Evolutionary conservation across 805 yeast species (phyloP), one percentile per base, ranked within the genome.

Genomic region (Dipodascus geniculatus): DNA sequence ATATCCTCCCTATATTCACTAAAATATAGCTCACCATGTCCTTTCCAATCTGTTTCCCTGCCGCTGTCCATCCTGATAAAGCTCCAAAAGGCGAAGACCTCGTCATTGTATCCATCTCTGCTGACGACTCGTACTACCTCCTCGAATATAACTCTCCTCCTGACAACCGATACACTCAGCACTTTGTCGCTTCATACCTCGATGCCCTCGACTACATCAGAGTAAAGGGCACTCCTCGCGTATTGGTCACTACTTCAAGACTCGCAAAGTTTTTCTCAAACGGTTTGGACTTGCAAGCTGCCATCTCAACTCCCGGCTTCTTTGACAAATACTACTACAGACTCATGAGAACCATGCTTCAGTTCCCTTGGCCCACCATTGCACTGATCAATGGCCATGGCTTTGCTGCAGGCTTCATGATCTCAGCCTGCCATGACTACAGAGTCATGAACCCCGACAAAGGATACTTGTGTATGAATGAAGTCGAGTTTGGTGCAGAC

Each of bases 331-430:
- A 54, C 28, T 63, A 65, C 56, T 68, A 64, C 55, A 64, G 67
- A 23, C 55, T 68, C 47, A 62, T 68, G 65, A 59, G 66, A 35
- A 61, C 62, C 17, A 54, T 67, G 23, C 57, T 71, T 42, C 66
- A 65, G 58, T 70, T 65, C 57, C 74, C 74, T 19, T 65, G 68
- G 63, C 74, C 74, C 14, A 68, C 72, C 17, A 63, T 70, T 23
- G 74, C 74, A 3, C 54, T 61, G 51, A 60, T 70, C 38, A 70
- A 70, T 53, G 74, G 74, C 48, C 74, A 70, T 54, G 71, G 70
- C 9, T 70, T 70, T 60, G 74, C 74, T 1, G 74, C 71, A 2
- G 74, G 72, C 2, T 69, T 70, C 56, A 64, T 68, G 63, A 52
- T 68, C 42, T 70, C 71, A 14, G 63, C 63, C 53, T 64, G 68